Percentiles rank a stretch among this genome's conserved stretches.
Evolutionary conservation across 164 flowering plant species (phyloP).

Genomic region (Piper longum): DNA sequence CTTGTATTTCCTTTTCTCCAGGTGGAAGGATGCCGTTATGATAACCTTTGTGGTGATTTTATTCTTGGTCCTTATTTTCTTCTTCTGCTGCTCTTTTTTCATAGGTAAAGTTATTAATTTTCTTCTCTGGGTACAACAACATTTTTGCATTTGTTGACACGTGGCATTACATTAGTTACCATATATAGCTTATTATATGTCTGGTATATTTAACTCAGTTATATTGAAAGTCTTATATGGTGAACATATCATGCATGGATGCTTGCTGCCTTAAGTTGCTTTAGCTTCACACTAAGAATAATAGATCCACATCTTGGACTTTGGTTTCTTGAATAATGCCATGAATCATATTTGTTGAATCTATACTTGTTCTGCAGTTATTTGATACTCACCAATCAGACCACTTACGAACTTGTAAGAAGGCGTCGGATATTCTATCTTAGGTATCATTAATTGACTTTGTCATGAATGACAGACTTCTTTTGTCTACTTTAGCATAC

Average conservation of each 20-base stretch:
- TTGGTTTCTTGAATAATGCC: no score
- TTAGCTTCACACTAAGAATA: background rate
- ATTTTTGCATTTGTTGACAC: no score
- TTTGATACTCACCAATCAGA: constrained; percentile 79
- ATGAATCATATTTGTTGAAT: background rate
- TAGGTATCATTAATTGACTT: constrained; percentile 1
- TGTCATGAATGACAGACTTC: background rate
- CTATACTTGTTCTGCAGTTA: constrained; percentile 37
- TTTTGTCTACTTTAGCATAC: background rate
- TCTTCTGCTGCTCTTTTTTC: constrained; percentile 66
- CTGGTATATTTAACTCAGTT: background rate
- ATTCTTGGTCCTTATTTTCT: constrained; percentile 43
- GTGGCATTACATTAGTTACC: background rate
- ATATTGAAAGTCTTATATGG: background rate
- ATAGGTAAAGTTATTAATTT: constrained; percentile 36
- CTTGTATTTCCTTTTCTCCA: constrained; percentile 10
- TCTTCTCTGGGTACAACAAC: background rate
- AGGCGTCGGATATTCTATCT: constrained; percentile 48
- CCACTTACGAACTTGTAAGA: constrained; percentile 84
- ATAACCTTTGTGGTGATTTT: constrained; percentile 47
- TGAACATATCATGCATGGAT: no score
- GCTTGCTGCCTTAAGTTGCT: background rate
- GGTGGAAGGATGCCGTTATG: constrained; percentile 74
- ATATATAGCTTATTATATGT: no score
- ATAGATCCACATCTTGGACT: background rate